Conservation (phyloP, 2,329 filamentous ascomycete genomes). For the Grosmannia huntii region DNA sequence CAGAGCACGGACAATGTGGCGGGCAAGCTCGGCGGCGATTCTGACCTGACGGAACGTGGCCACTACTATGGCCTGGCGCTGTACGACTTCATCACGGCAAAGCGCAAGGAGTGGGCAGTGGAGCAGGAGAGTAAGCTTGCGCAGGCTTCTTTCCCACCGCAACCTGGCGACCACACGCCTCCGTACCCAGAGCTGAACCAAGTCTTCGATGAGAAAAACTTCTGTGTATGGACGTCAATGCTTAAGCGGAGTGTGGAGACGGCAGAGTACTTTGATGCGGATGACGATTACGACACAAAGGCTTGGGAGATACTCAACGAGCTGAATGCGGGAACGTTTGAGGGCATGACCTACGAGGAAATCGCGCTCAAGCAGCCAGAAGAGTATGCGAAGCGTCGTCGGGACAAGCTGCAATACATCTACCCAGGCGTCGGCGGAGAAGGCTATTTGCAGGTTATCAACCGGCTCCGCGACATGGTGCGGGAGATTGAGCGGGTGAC, state of each 20-base stretch:
- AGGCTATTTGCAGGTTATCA: conserved; percentile 94
- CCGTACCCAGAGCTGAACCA: conserved; percentile 77
- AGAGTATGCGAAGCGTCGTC: conserved; percentile 67
- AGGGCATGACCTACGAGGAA: conserved; percentile 88
- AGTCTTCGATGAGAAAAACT: conserved; percentile 68
- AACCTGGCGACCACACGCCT: conserved; percentile 81
- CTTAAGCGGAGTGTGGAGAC: conserved; percentile 80
- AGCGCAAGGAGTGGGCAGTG: conserved; percentile 70
- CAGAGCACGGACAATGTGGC: conserved; percentile 79
- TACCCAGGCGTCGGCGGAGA: conserved; percentile 94
- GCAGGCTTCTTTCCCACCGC: conserved; percentile 74
- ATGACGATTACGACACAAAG: conserved; percentile 93
- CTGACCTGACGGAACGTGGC: conserved; percentile 69
- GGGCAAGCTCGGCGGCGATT: conserved; percentile 86
- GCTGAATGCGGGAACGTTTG: conserved; percentile 82
- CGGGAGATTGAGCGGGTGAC: conserved; percentile 95
- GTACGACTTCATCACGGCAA: conserved; percentile 69
- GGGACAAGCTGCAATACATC: conserved; percentile 88
- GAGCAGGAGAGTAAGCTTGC: conserved; percentile 69
- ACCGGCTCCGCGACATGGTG: conserved; percentile 86
- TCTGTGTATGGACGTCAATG: conserved; percentile 98
- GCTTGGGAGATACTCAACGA: conserved; percentile 98
- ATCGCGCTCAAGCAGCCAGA: conserved; percentile 68
- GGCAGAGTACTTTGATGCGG: conserved; percentile 73
- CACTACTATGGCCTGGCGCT: conserved; percentile 67